Conservation (phyloP, 2,329 filamentous ascomycete species). For the Graphium sp. region DNA sequence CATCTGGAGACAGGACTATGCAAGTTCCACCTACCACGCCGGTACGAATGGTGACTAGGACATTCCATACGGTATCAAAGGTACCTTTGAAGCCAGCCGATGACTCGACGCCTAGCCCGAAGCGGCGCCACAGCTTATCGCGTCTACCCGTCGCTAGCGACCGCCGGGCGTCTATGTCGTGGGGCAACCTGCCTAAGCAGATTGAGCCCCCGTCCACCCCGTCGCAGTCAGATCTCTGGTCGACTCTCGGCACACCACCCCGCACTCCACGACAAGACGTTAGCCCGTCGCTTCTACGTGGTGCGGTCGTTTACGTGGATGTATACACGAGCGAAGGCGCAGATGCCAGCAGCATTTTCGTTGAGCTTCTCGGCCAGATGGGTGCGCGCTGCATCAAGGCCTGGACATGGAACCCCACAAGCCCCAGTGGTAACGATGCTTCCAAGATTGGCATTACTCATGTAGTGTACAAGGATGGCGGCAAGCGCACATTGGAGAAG, state of each 20-base stretch:
- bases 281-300: slow-evolving; percentile 39
- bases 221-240: slow-evolving; percentile 31
- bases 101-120: slow-evolving; percentile 31
- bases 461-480: slow-evolving; percentile 80
- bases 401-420: slow-evolving; percentile 55
- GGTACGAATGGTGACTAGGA: slow-evolving; percentile 27
- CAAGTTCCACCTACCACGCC: slow-evolving; percentile 35
- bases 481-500: slow-evolving; percentile 65
- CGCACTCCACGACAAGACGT: slow-evolving; percentile 33
- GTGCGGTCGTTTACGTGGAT: slow-evolving; percentile 68
- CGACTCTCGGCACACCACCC: slow-evolving; percentile 34
- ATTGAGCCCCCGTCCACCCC: slow-evolving; percentile 13
- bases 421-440: slow-evolving; percentile 22
- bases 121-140: slow-evolving; percentile 32
- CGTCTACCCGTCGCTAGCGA: slow-evolving; percentile 22
- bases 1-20: slow-evolving; percentile 6
- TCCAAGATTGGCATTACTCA: slow-evolving; percentile 64
- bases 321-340: slow-evolving; percentile 69
- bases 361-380: slow-evolving; percentile 64
- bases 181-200: slow-evolving; percentile 36
- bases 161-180: slow-evolving; percentile 30
- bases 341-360: slow-evolving; percentile 66
- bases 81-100: slow-evolving; percentile 57
- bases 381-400: slow-evolving; percentile 63
- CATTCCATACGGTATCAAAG: slow-evolving; percentile 58